phyloP scores from a whole-genome alignment of 2,329 filamentous ascomycete species.

The Geosmithia morbida region DNA sequence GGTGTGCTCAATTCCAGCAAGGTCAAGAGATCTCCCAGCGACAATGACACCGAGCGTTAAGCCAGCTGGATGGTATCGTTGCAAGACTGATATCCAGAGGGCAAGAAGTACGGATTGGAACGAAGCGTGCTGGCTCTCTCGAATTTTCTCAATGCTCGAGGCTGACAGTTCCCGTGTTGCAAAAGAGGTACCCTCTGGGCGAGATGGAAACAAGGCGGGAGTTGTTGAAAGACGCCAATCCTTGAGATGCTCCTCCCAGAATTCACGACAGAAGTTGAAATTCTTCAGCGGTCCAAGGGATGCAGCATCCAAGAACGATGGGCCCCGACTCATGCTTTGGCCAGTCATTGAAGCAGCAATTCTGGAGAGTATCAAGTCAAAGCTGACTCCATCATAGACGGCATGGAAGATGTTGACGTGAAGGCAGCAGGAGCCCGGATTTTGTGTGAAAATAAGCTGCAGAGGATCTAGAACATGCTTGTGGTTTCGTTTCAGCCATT shows the following conservation, averaged over 20 bases:
- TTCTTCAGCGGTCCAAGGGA: constrained; percentile 51
- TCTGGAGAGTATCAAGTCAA: constrained; percentile 49
- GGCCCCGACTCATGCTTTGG: constrained; percentile 16
- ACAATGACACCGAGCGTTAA: constrained; percentile 59
- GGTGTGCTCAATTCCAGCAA: constrained; percentile 49
- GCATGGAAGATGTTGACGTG: constrained; percentile 68
- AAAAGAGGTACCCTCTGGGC: constrained; percentile 1
- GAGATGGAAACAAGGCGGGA: constrained; percentile 2
- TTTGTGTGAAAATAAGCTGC: constrained; percentile 27
- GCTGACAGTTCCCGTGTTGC: constrained; percentile 18
- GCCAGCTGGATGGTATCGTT: constrained; percentile 27
- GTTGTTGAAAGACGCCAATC: constrained; percentile 10
- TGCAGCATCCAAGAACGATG: constrained; percentile 52
- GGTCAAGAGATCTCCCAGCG: constrained; percentile 61
- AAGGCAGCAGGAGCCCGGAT: constrained; percentile 22
- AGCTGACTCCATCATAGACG: constrained; percentile 73
- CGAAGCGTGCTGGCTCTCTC: constrained; percentile 52
- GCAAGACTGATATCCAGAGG: constrained; percentile 53
- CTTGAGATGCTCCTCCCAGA: constrained; percentile 52
- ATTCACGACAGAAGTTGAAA: constrained; percentile 27
- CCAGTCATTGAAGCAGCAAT: constrained; percentile 21
- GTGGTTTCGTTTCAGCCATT: constrained; percentile 41
- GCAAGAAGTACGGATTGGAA: constrained; percentile 69
- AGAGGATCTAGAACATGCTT: constrained; percentile 34
- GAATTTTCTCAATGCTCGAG: constrained; percentile 30